phyloP scores from a whole-genome alignment of 1,284 basidiomycete species.

The Rhodotorula sp. region DNA sequence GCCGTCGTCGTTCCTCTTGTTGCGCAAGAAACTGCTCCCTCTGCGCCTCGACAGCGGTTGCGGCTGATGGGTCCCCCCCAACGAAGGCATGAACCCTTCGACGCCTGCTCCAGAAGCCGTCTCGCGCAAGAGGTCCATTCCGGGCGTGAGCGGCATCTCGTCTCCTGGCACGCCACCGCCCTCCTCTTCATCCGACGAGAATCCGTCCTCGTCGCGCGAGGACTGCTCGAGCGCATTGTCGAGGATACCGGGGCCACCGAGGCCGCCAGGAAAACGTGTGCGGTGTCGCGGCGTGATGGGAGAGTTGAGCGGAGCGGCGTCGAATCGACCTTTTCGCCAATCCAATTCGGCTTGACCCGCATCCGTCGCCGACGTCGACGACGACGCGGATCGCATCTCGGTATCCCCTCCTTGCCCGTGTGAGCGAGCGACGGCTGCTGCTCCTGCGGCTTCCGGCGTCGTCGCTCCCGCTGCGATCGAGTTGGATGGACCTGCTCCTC shows the following conservation, averaged over 20 bases:
- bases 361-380: too few relatives aligned
- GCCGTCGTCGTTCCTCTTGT: constrained; percentile 22
- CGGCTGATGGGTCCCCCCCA: constrained; percentile 37
- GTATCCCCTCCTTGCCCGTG: background rate
- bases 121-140: constrained; percentile 36
- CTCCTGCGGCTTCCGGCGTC: background rate
- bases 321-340: constrained; percentile 30
- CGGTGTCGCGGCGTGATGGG: constrained; percentile 25
- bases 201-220: background rate
- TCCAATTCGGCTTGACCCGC: constrained; percentile 1
- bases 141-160: constrained; percentile 37
- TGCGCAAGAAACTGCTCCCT: constrained; percentile 34
- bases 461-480: background rate
- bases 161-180: background rate
- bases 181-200: background rate
- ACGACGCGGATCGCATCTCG: background rate
- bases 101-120: constrained; percentile 30
- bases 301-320: constrained; percentile 41
- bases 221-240: constrained; percentile 21
- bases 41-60: constrained; percentile 29
- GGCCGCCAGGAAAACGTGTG: constrained; percentile 4
- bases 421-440: background rate
- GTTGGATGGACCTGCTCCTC: too few relatives aligned
- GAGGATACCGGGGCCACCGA: constrained; percentile 18
- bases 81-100: constrained; percentile 39